Evolutionary conservation across 1,284 basidiomycete species (phyloP).

Genomic region (Hypsizygus ulmarius): DNA sequence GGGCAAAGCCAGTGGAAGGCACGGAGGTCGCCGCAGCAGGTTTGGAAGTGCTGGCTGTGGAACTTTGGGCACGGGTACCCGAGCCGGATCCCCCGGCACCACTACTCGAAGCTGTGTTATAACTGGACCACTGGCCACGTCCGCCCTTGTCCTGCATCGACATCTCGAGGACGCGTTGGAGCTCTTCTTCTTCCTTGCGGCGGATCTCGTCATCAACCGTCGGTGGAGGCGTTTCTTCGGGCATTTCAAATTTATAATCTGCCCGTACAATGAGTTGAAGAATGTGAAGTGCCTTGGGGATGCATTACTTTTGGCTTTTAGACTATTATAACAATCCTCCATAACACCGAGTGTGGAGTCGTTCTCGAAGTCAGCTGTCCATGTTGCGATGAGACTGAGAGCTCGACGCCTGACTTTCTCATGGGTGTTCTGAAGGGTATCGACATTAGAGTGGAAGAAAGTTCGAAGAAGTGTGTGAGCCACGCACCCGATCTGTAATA

Average conservation of each 20-base stretch:
- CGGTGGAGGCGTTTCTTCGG: constrained; percentile 63
- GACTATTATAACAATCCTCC: constrained; percentile 82
- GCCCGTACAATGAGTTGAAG: background rate
- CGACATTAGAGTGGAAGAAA: background rate
- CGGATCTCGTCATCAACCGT: constrained; percentile 77
- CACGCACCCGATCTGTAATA: constrained; percentile 80
- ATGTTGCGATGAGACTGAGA: constrained; percentile 74
- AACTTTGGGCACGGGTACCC: constrained; percentile 13
- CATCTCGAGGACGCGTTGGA: constrained; percentile 87
- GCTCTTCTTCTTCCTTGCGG: constrained; percentile 87
- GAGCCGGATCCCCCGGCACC: constrained; percentile 37
- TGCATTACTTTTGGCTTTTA: constrained; percentile 78
- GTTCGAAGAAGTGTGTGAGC: background rate
- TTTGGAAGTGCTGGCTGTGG: constrained; percentile 17
- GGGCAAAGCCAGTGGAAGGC: constrained; percentile 13
- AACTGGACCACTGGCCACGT: constrained; percentile 45
- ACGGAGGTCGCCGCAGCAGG: constrained; percentile 8
- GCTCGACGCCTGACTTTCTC: constrained; percentile 83
- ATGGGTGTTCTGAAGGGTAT: constrained; percentile 69
- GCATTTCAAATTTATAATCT: constrained; percentile 74
- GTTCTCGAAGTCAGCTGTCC: constrained; percentile 84
- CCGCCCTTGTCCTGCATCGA: constrained; percentile 88
- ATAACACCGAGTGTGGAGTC: constrained; percentile 86
- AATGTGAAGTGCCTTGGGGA: background rate
- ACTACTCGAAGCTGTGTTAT: constrained; percentile 13